Base-by-base conservation (phyloP, 225 moss, liverwort and hornwort species). In the Rhytidiadelphus loreus region DNA sequence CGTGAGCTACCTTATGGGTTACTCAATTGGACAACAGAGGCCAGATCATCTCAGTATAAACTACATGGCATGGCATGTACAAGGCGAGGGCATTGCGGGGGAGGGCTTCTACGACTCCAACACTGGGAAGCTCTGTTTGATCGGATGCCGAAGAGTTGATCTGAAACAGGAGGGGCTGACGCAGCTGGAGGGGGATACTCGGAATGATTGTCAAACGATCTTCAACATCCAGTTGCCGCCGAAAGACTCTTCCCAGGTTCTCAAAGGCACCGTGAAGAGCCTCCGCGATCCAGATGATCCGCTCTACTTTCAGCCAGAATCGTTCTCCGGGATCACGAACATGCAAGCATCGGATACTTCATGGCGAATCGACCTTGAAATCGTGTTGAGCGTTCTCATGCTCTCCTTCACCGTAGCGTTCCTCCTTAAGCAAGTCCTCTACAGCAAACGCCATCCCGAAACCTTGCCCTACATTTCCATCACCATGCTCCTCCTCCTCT, bases 101-200 rank as follows among this genome's bases (percentile, higher is more conserved):
- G 93, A 93, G 80, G 93, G 93, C 39, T 78, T 86, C 58, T 93
- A 91, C 7, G 84, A 93, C 69, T 77, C 90, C 29, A 69, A 82
- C 16, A 91, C 86, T 13, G 91, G 93, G 28, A 93, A 78, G 43
- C 80, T 91, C 78, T 93, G 91, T 80, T 88, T 93, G 87, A 88
- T 93, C 48, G 93, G 83, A 57, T 93, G 93, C 50, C 93, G 63
- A 35, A 24, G 8, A 32, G 76, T 93, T 65, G 86, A 93, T 65
- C 48, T 46, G 7, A 56, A 82, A 30, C 65, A 73, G 5, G 41
- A 76, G 56, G 69, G 61, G 4, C 13, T 88, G 43, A 44, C 83
- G 53, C 59, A 57, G 9, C 23, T 89, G 44, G 89, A 91, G 83
- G 91, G 85, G 55, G 76, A 64, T 56, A 10, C 70, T 62, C 59